Evolutionary conservation across 106 monocot genomes (phyloP).

Genomic region (Narthecium ossifragum): DNA sequence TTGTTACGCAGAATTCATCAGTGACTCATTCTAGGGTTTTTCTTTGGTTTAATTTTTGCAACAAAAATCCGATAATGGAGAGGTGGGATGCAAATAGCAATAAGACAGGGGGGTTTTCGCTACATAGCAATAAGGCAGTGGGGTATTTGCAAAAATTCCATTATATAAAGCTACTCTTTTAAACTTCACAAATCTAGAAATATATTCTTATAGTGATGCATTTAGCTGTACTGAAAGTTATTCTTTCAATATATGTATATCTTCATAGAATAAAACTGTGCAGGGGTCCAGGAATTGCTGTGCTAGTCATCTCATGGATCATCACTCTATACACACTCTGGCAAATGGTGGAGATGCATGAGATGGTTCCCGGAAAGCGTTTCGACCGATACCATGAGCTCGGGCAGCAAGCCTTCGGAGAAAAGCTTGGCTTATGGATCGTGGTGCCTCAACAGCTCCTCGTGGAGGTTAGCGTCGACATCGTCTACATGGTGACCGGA

Average conservation of each 20-base stretch:
- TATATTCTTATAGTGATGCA: not conserved
- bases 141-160: too few species aligned
- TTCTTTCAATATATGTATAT: too few species aligned
- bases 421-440: conserved; percentile 23
- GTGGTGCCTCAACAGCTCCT: conserved; percentile 28
- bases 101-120: too few species aligned
- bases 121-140: too few species aligned
- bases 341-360: conserved; percentile 32
- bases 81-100: too few species aligned
- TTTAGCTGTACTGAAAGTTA: not conserved
- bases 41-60: too few species aligned
- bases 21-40: too few species aligned
- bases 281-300: conserved; percentile 14
- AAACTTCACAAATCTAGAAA: not conserved
- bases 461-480: conserved; percentile 13
- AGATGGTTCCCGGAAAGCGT: conserved; percentile 21
- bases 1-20: too few species aligned
- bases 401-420: conserved; percentile 22
- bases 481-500: conserved; percentile 31
- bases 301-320: conserved; percentile 19
- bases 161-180: not conserved
- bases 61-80: too few species aligned
- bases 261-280: not conserved
- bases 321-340: conserved; percentile 29
- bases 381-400: conserved; percentile 33